phyloP scores from a whole-genome alignment of 2,329 filamentous ascomycete genomes.

The Pseudocercospora fuligena region DNA sequence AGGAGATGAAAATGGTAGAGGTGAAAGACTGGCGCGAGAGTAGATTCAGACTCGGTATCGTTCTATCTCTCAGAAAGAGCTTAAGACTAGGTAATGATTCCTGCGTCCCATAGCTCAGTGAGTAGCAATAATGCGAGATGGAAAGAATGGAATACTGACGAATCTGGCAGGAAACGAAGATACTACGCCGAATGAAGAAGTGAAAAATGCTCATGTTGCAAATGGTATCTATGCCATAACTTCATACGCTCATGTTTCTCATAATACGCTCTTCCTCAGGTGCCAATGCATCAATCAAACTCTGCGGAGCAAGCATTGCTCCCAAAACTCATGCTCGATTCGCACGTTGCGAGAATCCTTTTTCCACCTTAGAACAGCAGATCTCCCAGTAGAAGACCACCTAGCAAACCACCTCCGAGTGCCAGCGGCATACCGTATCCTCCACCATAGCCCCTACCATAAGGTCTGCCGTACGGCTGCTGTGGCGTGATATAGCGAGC shows the following conservation, averaged over 20 bases:
- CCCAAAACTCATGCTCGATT: not conserved
- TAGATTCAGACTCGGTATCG: no score
- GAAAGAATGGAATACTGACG: no score
- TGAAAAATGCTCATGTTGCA: not conserved
- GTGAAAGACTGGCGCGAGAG: no score
- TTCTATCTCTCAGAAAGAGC: no score
- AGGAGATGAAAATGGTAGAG: no score
- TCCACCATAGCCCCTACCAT: slow-evolving; percentile 40
- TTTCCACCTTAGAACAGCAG: slow-evolving; percentile 35
- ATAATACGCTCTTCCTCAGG: not conserved
- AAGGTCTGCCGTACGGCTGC: slow-evolving; percentile 50
- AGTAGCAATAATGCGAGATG: no score
- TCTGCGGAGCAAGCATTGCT: not conserved
- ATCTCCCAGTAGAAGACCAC: slow-evolving; percentile 55
- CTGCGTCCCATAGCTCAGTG: no score
- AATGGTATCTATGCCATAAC: not conserved
- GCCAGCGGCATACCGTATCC: slow-evolving; percentile 54
- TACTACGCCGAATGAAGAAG: not conserved
- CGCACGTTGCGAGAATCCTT: not conserved
- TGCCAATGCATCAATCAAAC: not conserved
- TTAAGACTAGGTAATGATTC: no score
- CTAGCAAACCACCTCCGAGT: slow-evolving; percentile 52
- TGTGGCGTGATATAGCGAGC: slow-evolving; percentile 56
- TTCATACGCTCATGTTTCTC: not conserved
- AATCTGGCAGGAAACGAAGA: not conserved